These are phyloP conservation scores for Rutstroemia sp. DNA, from an alignment of 2,329 filamentous ascomycete species.

Conservation along the genomic window DNA sequence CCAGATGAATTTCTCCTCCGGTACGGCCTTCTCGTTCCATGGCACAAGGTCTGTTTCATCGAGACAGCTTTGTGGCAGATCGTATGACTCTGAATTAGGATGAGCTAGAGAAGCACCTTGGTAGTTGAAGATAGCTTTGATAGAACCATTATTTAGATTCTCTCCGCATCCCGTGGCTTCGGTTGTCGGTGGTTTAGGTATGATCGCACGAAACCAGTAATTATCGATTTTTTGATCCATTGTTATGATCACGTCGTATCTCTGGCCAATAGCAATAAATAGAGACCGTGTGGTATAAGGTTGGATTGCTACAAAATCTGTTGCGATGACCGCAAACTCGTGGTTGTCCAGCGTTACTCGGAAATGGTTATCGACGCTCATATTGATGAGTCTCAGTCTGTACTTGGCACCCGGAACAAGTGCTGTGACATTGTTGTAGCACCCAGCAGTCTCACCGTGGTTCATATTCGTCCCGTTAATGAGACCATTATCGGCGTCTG, in stretches of 20 bases:
- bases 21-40: neutral
- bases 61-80: neutral
- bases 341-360: slow-evolving; percentile 16
- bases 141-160: neutral
- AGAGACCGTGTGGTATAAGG: slow-evolving; percentile 23
- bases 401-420: slow-evolving; percentile 2
- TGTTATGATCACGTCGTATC: slow-evolving; percentile 47
- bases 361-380: slow-evolving; percentile 12
- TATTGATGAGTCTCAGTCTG: slow-evolving; percentile 16
- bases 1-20: neutral
- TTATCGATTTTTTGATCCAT: slow-evolving; percentile 51
- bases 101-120: neutral
- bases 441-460: neutral
- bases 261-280: slow-evolving; percentile 43
- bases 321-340: slow-evolving; percentile 37
- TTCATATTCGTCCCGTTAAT: slow-evolving; percentile 35
- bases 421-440: neutral
- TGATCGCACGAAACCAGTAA: slow-evolving; percentile 46
- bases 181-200: slow-evolving; percentile 24
- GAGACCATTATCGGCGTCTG: slow-evolving; percentile 35
- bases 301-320: slow-evolving; percentile 11
- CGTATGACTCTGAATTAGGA: neutral
- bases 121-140: neutral
- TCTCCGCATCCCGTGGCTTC: neutral
- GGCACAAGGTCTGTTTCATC: neutral